phyloP scores from a whole-genome alignment of 139 green algal species.

The Zygnema cylindricum region DNA sequence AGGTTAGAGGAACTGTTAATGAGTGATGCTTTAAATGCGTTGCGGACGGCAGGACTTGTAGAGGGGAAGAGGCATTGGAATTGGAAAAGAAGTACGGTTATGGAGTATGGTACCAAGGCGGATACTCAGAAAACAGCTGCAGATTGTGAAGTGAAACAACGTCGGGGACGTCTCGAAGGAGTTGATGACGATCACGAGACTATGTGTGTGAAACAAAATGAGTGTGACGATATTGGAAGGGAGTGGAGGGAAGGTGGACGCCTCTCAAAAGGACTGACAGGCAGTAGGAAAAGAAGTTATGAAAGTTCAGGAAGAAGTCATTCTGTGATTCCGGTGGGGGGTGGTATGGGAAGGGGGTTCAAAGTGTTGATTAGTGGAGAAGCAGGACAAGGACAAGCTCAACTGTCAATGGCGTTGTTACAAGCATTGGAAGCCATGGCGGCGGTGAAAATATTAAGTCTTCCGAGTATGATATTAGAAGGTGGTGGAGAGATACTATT shows the following conservation, averaged over 20 bases:
- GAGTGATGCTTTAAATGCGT: not conserved
- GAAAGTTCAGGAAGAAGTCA: not conserved
- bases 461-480: conserved; percentile 21
- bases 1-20: not conserved
- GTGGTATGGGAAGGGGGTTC: conserved; percentile 10
- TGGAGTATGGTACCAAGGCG: conserved; percentile 15
- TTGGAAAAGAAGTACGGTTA: conserved; percentile 16
- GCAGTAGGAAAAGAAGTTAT: conserved; percentile 1
- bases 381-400: not conserved
- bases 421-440: not conserved
- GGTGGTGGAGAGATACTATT: not conserved
- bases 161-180: not conserved
- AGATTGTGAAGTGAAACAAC: conserved; percentile 24
- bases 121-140: not conserved
- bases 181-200: not conserved
- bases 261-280: conserved; percentile 18
- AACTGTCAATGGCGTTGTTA: not conserved
- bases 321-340: not conserved
- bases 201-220: conserved; percentile 1
- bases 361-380: conserved; percentile 17
- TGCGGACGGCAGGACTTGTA: not conserved
- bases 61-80: conserved; percentile 3
- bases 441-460: not conserved
- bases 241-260: conserved; percentile 7
- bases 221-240: too few relatives aligned